Percentiles rank a stretch among this genome's conserved stretches.
phyloP scores from a whole-genome alignment of 345 rosid genomes.

The Kandelia obovata region DNA sequence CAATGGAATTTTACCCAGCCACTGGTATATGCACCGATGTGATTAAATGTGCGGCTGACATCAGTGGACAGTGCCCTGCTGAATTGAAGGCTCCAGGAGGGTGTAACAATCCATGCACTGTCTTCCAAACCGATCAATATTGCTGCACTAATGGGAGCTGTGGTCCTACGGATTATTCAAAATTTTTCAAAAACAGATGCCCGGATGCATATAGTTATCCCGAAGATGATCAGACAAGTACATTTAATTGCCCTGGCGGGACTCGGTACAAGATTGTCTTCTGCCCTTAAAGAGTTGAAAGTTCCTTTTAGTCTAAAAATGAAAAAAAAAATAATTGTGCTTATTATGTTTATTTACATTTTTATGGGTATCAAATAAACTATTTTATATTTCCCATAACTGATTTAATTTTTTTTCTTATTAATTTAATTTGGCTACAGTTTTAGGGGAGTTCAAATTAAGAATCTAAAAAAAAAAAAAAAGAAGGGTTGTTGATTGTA shows the following conservation, averaged over 20 bases:
- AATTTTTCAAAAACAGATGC: slow-evolving; percentile 13
- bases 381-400: too few relatives aligned
- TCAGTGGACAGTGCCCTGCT: slow-evolving; percentile 8
- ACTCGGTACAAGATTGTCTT: slow-evolving; percentile 17
- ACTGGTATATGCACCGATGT: neutral
- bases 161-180: slow-evolving; percentile 14
- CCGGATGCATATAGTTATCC: slow-evolving; percentile 24
- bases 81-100: slow-evolving; percentile 7
- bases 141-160: slow-evolving; percentile 11
- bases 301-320: neutral
- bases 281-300: neutral
- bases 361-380: too few relatives aligned
- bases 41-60: neutral
- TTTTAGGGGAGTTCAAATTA: too few relatives aligned
- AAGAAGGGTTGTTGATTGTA: too few relatives aligned
- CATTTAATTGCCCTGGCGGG: slow-evolving; percentile 13
- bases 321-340: too few relatives aligned
- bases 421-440: too few relatives aligned
- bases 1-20: slow-evolving; percentile 18
- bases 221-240: slow-evolving; percentile 11
- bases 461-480: too few relatives aligned
- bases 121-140: slow-evolving; percentile 9
- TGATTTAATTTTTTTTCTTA: too few relatives aligned
- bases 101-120: slow-evolving; percentile 16
- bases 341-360: too few relatives aligned